Percentiles rank a stretch among this genome's conserved stretches.
phyloP scores from a whole-genome alignment of 176 grass and related monocot species.

The Stipa capillata region DNA sequence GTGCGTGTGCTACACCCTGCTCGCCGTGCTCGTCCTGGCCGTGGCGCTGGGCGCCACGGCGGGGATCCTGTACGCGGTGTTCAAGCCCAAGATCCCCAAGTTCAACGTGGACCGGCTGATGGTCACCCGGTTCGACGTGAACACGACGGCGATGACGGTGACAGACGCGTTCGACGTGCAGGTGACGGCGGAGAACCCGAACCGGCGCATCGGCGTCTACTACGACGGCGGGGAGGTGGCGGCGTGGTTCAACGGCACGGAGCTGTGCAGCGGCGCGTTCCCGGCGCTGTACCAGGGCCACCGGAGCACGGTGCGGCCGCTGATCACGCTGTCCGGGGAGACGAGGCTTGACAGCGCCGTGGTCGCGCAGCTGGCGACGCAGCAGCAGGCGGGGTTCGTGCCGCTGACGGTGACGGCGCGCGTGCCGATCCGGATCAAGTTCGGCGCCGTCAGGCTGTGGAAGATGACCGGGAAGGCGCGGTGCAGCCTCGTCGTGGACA shows the following conservation, averaged over 20 bases:
- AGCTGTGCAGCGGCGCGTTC: slow-evolving; percentile 61
- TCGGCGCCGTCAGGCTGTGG: slow-evolving; percentile 59
- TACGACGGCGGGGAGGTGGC: slow-evolving; percentile 55
- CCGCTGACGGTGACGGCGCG: slow-evolving; percentile 44
- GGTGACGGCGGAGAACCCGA: slow-evolving; percentile 60
- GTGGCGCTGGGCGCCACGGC: slow-evolving; percentile 56
- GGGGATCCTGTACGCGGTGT: slow-evolving; percentile 76
- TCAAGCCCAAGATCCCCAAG: slow-evolving; percentile 73
- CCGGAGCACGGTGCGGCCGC: slow-evolving; percentile 43
- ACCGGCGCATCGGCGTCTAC: slow-evolving; percentile 76
- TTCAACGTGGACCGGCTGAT: slow-evolving; percentile 67
- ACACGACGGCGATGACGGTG: slow-evolving; percentile 9
- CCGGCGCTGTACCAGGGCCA: slow-evolving; percentile 89
- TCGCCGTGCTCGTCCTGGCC: slow-evolving; percentile 20
- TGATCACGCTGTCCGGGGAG: slow-evolving; percentile 40
- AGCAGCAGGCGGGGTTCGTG: slow-evolving; percentile 43
- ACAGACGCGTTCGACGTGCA: slow-evolving; percentile 56
- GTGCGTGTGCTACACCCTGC: slow-evolving; percentile 62
- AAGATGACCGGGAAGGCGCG: slow-evolving; percentile 53
- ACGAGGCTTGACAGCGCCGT: slow-evolving; percentile 43
- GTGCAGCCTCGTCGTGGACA: slow-evolving; percentile 57
- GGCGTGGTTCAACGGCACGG: slow-evolving; percentile 54
- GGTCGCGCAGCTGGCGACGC: slow-evolving; percentile 20
- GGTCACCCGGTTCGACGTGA: slow-evolving; percentile 42
- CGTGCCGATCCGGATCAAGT: slow-evolving; percentile 69